These are phyloP conservation scores for Cornus kousa DNA, from an alignment of 148 eudicot species.

Conservation along the genomic window DNA sequence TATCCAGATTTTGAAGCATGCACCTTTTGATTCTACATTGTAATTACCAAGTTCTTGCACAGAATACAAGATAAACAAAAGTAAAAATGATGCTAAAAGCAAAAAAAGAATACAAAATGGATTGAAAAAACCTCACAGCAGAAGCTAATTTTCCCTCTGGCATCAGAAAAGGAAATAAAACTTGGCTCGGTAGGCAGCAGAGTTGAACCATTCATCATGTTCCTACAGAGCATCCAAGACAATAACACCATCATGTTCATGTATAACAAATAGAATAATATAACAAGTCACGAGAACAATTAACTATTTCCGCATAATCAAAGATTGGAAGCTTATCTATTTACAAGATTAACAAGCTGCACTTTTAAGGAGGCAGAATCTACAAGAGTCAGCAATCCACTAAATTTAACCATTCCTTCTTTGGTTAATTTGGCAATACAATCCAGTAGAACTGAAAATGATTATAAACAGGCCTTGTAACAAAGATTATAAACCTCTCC, in stretches of 20 bases:
- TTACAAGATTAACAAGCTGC: background rate
- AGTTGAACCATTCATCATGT: background rate
- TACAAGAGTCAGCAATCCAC: background rate
- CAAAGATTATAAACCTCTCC: background rate
- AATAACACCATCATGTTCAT: background rate
- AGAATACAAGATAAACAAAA: background rate
- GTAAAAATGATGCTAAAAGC: background rate
- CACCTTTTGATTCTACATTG: background rate
- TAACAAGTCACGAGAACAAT: background rate
- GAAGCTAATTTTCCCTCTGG: background rate
- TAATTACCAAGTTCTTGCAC: background rate
- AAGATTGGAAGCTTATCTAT: background rate
- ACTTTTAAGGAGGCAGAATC: background rate
- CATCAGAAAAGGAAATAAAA: background rate
- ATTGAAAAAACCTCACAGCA: background rate
- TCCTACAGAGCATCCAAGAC: background rate
- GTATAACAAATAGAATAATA: background rate
- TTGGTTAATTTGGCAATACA: background rate
- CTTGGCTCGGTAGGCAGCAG: background rate
- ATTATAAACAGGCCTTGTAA: background rate
- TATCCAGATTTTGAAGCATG: background rate
- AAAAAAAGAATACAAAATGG: background rate
- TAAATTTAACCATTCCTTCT: background rate
- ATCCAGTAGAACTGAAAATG: background rate
- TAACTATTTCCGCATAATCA: background rate